phyloP scores from a whole-genome alignment of 2,329 filamentous ascomycete genomes.

The Endoconidiophora polonica region DNA sequence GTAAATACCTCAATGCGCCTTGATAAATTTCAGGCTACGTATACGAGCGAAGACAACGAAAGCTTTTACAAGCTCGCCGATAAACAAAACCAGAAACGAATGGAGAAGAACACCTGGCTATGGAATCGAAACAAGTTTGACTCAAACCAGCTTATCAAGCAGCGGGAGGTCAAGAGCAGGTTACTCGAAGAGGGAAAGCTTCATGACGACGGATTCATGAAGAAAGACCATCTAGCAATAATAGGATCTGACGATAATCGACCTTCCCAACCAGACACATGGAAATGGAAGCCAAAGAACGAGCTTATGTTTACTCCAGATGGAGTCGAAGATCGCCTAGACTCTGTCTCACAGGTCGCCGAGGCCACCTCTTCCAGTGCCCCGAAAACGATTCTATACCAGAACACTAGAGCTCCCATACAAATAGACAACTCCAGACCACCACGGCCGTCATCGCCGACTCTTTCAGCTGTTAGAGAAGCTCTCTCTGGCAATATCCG shows the following conservation, averaged over 20 bases:
- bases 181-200: slow-evolving; percentile 30
- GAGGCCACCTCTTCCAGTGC: slow-evolving; percentile 56
- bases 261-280: slow-evolving; percentile 60
- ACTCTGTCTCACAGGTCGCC: slow-evolving; percentile 50
- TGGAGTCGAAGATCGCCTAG: slow-evolving; percentile 38
- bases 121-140: slow-evolving; percentile 77
- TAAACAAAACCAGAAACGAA: slow-evolving; percentile 69
- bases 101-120: slow-evolving; percentile 76
- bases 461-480: slow-evolving; percentile 66
- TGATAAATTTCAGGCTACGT: slow-evolving; percentile 73
- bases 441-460: slow-evolving; percentile 53
- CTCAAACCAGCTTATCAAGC: slow-evolving; percentile 59
- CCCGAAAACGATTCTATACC: slow-evolving; percentile 62
- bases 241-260: slow-evolving; percentile 47
- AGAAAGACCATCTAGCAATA: slow-evolving; percentile 43
- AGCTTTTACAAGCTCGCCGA: slow-evolving; percentile 88
- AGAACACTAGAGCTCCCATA: slow-evolving; percentile 51
- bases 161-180: slow-evolving; percentile 43
- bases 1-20: slow-evolving; percentile 25
- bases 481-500: slow-evolving; percentile 62
- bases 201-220: slow-evolving; percentile 36
- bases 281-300: slow-evolving; percentile 62
- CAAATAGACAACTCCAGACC: slow-evolving; percentile 21
- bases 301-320: slow-evolving; percentile 72
- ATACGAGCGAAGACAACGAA: slow-evolving; percentile 96